Evolutionary conservation across 177 flowering plant species (phyloP), one percentile per base, ranked within the genome.

Genomic region (Vitis hybrid): DNA sequence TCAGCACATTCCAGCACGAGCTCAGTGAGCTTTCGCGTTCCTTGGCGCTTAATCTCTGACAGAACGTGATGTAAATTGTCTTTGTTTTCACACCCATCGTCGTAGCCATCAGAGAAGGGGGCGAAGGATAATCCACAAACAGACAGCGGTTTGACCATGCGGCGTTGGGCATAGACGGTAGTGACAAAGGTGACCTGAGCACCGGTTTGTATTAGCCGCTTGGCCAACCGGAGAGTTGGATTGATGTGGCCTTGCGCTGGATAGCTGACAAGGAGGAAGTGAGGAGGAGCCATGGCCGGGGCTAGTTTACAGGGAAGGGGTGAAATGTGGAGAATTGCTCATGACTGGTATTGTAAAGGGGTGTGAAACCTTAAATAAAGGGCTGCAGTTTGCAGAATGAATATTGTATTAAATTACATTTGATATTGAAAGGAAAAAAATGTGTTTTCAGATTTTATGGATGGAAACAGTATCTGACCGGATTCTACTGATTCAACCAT

Each of bases 191-290:
- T 78, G 57, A 73, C 81, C 1, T 74, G 45, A 0, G 50, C 75
- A 4, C 81, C 75, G 3, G 15, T 19, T 6, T 56, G 49, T 5
- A 58, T 21, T 10, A 74, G 75, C 11, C 64, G 64, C 65, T 74
- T 78, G 40, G 75, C 75, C 4, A 78, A 50, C 32, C 60, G 75
- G 48, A 78, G 73, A 6, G 56, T 10, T 1, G 81, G 81, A 52
- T 78, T 78, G 12, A 78, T 60, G 23, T 78, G 78, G 32, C 81
- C 78, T 64, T 75, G 78, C 0, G 69, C 64, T 48, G 81, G 75
- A 21, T 68, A 69, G 17, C 68, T 50, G 0, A 75, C 56, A 2
- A 78, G 62, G 21, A 78, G 73, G 30, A 72, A 32, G 26, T 74
- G 78, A 34, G 49, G 62, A 5, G 54, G 17, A 5, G 23, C 15